Conservation (phyloP, 331 rosid genomes). For the Dryas integrifolia region DNA sequence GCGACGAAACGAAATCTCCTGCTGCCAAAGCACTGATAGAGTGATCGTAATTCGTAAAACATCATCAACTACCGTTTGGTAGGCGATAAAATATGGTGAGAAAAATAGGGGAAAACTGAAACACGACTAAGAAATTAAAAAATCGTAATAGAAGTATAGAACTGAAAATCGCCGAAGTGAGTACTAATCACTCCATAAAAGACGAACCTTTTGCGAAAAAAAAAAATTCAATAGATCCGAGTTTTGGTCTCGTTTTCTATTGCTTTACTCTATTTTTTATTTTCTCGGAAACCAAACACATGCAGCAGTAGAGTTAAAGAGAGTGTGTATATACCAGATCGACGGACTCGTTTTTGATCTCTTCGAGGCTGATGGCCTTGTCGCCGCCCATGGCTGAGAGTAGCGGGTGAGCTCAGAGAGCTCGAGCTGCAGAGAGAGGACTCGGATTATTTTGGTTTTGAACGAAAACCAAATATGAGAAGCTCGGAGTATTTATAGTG, state of each 20-base stretch:
- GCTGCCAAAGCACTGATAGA: too few relatives aligned
- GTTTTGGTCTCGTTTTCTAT: not conserved
- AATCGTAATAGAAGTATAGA: not conserved
- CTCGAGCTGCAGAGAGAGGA: not conserved
- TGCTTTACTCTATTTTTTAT: not conserved
- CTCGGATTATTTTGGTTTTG: not conserved
- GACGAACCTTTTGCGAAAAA: too few relatives aligned
- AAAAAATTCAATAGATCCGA: not conserved
- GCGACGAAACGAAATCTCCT: not conserved
- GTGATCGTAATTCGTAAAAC: not conserved
- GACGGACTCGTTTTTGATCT: conserved; percentile 79
- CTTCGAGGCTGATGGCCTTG: conserved; percentile 67
- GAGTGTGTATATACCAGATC: conserved; percentile 39
- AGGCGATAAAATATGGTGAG: not conserved
- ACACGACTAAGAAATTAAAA: not conserved
- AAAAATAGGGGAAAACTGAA: not conserved
- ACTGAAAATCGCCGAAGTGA: not conserved
- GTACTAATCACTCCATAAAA: not conserved
- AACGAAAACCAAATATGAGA: not conserved
- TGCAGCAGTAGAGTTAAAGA: conserved; percentile 1
- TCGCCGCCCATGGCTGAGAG: conserved; percentile 51
- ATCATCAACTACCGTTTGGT: conserved; percentile 3
- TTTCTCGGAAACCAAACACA: conserved; percentile 22
- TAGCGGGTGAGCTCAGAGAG: conserved; percentile 9
- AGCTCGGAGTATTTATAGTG: not conserved